phyloP scores from a whole-genome alignment of 1,284 basidiomycete genomes.

The Ustanciosporium gigantosporum region DNA sequence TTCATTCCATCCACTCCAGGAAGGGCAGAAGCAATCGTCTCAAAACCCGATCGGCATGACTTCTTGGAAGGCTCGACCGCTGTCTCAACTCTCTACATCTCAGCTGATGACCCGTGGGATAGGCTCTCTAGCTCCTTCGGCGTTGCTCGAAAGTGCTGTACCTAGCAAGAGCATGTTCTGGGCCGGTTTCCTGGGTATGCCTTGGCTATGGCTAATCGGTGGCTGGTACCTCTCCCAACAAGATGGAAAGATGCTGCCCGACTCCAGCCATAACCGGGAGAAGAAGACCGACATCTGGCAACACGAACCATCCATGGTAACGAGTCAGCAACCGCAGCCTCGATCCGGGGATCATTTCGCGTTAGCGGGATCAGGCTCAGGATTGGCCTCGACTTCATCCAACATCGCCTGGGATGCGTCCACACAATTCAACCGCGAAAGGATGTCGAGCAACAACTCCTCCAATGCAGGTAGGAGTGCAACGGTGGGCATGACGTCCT shows the following conservation, averaged over 20 bases:
- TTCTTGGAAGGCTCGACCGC: too few species aligned
- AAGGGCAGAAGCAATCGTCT: too few species aligned
- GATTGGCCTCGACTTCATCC: conserved; percentile 3
- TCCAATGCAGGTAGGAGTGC: too few species aligned
- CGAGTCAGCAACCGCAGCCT: conserved; percentile 4
- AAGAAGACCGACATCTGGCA: conserved; percentile 36
- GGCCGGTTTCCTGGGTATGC: conserved; percentile 53
- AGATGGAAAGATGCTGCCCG: conserved; percentile 13
- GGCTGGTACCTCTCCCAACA: conserved; percentile 43
- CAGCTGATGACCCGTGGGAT: too few species aligned
- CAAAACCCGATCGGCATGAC: too few species aligned
- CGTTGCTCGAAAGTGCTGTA: conserved; percentile 19
- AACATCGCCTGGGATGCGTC: too few species aligned
- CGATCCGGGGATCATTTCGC: conserved; percentile 1
- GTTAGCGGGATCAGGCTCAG: conserved; percentile 5
- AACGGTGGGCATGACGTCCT: conserved; percentile 1
- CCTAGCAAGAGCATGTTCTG: conserved; percentile 48
- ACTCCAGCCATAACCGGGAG: background rate
- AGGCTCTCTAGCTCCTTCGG: conserved; percentile 19
- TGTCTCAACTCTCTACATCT: too few species aligned
- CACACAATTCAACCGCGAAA: too few species aligned
- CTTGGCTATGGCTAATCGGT: conserved; percentile 55
- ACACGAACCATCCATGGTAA: conserved; percentile 40
- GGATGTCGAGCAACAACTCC: conserved; percentile 1
- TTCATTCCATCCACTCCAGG: too few species aligned